Evolutionary conservation across 306 rosid species (phyloP).

Genomic region (Senna tora): DNA sequence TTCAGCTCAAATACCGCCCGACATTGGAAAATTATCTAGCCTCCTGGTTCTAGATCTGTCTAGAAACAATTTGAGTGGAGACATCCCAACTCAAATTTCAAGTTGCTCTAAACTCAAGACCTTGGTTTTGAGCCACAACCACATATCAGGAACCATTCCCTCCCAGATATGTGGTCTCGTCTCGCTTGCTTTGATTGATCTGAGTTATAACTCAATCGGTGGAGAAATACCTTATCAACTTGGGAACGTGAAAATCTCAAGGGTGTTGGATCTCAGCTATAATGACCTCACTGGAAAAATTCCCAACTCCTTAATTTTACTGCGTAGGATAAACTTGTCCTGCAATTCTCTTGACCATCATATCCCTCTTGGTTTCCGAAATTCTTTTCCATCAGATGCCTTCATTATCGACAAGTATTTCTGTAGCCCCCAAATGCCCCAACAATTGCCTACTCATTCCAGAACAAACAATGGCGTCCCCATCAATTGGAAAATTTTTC

Average conservation of each 20-base stretch:
- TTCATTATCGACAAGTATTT: constrained; percentile 8
- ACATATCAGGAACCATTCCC: background rate
- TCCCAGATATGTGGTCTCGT: constrained; percentile 7
- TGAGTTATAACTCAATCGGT: constrained; percentile 23
- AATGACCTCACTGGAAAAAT: constrained; percentile 25
- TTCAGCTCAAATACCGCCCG: background rate
- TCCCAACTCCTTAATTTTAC: background rate
- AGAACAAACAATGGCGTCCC: background rate
- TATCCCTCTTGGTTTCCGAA: background rate
- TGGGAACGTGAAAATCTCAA: background rate
- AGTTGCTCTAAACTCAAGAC: background rate
- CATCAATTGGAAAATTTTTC: background rate
- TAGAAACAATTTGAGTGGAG: constrained; percentile 11
- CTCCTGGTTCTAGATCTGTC: constrained; percentile 26
- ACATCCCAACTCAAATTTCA: constrained; percentile 2
- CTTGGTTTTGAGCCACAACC: constrained; percentile 20
- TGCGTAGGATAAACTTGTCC: constrained; percentile 1
- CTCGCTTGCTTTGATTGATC: constrained; percentile 11
- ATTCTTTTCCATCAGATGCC: background rate
- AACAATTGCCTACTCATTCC: background rate
- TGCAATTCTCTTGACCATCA: constrained; percentile 8
- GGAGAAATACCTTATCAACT: constrained; percentile 32
- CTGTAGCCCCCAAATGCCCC: background rate
- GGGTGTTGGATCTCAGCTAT: constrained; percentile 18
- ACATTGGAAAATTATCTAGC: constrained; percentile 4